These are phyloP conservation scores for Globisporangium emineosum DNA, from an alignment of 352 stramenopile genomes.

Conservation along the genomic window DNA sequence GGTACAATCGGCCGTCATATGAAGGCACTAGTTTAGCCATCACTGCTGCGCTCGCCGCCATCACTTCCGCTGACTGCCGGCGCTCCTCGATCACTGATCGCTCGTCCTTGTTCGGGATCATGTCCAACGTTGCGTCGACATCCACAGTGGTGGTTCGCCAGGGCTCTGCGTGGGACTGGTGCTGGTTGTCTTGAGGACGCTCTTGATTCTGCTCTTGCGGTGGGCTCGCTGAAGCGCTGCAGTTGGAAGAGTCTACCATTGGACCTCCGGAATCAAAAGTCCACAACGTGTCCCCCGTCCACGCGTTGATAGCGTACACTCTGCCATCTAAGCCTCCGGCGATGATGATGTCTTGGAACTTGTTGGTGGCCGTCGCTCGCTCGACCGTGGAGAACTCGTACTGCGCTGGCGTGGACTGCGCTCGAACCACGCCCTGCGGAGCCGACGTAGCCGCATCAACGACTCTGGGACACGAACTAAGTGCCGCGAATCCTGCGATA, in stretches of 20 bases:
- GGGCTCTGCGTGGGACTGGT: not conserved
- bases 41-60: slow-evolving; percentile 32
- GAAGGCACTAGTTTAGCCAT: slow-evolving; percentile 69
- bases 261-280: slow-evolving; percentile 80
- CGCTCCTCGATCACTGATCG: slow-evolving; percentile 30
- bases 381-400: slow-evolving; percentile 10
- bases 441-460: not conserved
- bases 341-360: slow-evolving; percentile 50
- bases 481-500: not conserved
- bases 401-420: slow-evolving; percentile 5
- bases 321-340: slow-evolving; percentile 71
- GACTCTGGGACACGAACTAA: not conserved
- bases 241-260: slow-evolving; percentile 72
- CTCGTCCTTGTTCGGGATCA: slow-evolving; percentile 18
- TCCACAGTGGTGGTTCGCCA: slow-evolving; percentile 18
- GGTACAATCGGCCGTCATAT: slow-evolving; percentile 74
- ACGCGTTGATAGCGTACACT: slow-evolving; percentile 76
- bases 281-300: slow-evolving; percentile 76
- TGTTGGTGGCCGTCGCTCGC: not conserved
- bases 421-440: slow-evolving; percentile 7
- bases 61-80: slow-evolving; percentile 16
- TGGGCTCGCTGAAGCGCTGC: slow-evolving; percentile 16
- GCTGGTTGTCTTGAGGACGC: slow-evolving; percentile 3
- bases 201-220: slow-evolving; percentile 12
- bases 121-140: slow-evolving; percentile 28